These are phyloP conservation scores for Russula dissimulans DNA, from an alignment of 768 basidiomycete genomes.

Conservation along the genomic window DNA sequence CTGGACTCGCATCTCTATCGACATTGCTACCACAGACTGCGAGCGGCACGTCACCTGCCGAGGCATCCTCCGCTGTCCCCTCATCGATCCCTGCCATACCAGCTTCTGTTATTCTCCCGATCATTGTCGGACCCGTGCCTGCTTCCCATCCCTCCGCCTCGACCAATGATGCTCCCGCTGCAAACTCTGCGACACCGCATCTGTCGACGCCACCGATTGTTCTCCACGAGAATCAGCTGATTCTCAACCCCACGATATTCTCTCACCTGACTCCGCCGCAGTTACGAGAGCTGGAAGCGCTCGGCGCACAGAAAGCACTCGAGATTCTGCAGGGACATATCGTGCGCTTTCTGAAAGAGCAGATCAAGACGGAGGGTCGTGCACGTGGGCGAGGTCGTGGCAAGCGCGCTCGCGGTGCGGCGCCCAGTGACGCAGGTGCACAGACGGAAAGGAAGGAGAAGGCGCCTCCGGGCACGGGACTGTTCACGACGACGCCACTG, in stretches of 20 bases:
- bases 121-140: conserved; percentile 65
- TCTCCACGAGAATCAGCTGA: conserved; percentile 73
- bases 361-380: conserved; percentile 36
- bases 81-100: conserved; percentile 25
- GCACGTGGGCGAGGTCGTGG: conserved; percentile 21
- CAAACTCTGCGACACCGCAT: conserved; percentile 32
- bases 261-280: conserved; percentile 64
- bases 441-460: conserved; percentile 8
- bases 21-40: background rate
- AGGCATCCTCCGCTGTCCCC: background rate
- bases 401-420: conserved; percentile 19
- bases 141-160: conserved; percentile 48
- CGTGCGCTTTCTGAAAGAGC: conserved; percentile 76
- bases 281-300: conserved; percentile 63
- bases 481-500: conserved; percentile 16
- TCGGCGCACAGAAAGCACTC: conserved; percentile 76
- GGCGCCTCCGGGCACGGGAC: background rate
- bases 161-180: conserved; percentile 31
- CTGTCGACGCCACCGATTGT: conserved; percentile 53
- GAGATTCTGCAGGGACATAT: conserved; percentile 78
- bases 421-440: background rate
- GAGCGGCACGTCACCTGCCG: background rate
- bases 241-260: conserved; percentile 82
- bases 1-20: conserved; percentile 11
- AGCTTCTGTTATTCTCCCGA: conserved; percentile 56